Conservation (phyloP, 1,284 basidiomycete species). For the Lentinula novae-zelandiae region DNA sequence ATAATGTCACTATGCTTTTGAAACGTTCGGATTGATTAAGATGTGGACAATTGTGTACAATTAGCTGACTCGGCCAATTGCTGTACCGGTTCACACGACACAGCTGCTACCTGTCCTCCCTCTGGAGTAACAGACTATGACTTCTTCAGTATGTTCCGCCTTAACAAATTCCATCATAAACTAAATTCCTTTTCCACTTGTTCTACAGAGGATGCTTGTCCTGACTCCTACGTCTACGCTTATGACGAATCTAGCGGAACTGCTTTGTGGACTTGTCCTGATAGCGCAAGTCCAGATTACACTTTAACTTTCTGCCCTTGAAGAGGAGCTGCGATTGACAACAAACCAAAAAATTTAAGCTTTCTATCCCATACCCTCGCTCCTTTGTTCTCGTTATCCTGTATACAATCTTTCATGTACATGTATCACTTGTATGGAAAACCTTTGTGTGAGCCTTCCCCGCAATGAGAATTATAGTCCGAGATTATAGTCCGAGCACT, state of each 20-base stretch:
- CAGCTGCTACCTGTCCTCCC: conserved; percentile 47
- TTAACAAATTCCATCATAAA: conserved; percentile 5
- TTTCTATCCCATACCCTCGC: no score
- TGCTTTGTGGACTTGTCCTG: conserved; percentile 48
- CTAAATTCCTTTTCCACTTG: background rate
- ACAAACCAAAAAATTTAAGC: background rate
- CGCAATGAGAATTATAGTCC: no score
- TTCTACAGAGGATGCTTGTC: conserved; percentile 40
- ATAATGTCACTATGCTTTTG: background rate
- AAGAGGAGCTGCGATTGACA: conserved; percentile 8
- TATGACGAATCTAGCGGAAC: conserved; percentile 52
- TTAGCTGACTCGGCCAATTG: conserved; percentile 48
- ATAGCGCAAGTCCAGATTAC: conserved; percentile 41
- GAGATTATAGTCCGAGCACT: no score
- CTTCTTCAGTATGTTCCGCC: conserved; percentile 44
- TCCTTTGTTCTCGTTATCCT: no score
- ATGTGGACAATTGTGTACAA: background rate
- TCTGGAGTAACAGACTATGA: conserved; percentile 44
- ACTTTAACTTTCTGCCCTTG: conserved; percentile 55
- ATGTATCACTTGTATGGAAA: no score
- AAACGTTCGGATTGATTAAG: background rate
- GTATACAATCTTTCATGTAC: no score
- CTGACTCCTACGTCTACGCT: conserved; percentile 54
- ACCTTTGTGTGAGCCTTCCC: no score
- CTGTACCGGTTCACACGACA: conserved; percentile 51